Base-by-base conservation (phyloP, 257 asterid species). In the Plantago ovata region DNA sequence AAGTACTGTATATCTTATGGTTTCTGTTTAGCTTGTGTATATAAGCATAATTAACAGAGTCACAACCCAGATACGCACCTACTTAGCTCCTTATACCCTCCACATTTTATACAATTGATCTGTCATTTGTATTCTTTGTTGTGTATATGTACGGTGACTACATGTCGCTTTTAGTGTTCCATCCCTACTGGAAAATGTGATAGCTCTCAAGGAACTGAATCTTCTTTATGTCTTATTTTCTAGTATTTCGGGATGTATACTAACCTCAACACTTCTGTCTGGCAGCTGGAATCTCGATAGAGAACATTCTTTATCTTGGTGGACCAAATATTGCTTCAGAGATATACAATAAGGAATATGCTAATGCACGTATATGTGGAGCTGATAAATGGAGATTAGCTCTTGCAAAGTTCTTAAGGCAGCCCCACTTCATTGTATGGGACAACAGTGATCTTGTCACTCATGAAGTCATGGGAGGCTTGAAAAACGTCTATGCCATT, bases 321-420 rank as follows among this genome's bases (percentile, higher is more conserved):
- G 97, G 97, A 43, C 95, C 97, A 24, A 89, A 89, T 54, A 89
- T 89, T 54, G 97, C 97, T 36, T 89, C 97, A 0, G 95, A 89
- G 77, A 89, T 89, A 32, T 89, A 89, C 79, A 80, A 86, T 67
- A 83, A 79, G 67, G 97, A 89, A 58, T 89, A 89, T 44, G 97
- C 97, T 13, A 89, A 89, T 63, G 97, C 97, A 18, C 93, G 97
- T 39, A 84, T 89, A 48, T 89, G 97, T 64, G 97, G 95, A 2
- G 80, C 92, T 1, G 84, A 79, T 0, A 89, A 83, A 72, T 89
- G 95, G 95, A 81, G 94, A 71, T 43, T 74, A 47, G 75, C 82
- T 13, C 87, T 89, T 8, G 89, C 97, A 49, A 85, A 72, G 79
- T 89, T 89, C 77, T 69, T 89, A 38, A 73, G 95, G 55, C 97